Percentiles rank a stretch among this genome's conserved stretches.
These are phyloP conservation scores for Leptographium lundbergii DNA, from an alignment of 2,329 filamentous ascomycete genomes.

Conservation along the genomic window DNA sequence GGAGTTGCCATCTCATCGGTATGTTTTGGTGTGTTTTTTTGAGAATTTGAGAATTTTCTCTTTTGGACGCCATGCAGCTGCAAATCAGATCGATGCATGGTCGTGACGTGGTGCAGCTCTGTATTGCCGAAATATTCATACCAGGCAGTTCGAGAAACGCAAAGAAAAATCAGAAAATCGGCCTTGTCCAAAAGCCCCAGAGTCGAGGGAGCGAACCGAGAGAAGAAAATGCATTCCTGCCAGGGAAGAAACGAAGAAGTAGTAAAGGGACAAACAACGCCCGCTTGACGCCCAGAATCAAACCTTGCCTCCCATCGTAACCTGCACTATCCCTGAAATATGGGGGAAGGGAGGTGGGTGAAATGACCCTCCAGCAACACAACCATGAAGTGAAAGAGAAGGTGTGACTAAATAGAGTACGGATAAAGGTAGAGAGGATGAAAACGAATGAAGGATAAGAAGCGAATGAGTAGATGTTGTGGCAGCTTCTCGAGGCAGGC, in stretches of 20 bases:
- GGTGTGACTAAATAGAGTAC: conserved; percentile 2
- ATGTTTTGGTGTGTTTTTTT: too few species aligned
- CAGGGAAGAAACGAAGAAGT: background rate
- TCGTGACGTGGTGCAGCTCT: too few species aligned
- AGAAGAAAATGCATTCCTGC: background rate
- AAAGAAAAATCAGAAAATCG: too few species aligned
- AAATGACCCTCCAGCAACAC: conserved; percentile 1
- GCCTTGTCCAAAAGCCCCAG: too few species aligned
- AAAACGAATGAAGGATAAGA: background rate
- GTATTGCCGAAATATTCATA: too few species aligned
- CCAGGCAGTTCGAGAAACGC: too few species aligned
- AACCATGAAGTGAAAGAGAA: background rate
- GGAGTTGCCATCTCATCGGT: too few species aligned
- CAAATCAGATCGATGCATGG: too few species aligned
- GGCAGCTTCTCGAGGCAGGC: background rate
- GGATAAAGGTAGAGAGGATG: background rate
- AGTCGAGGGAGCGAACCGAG: background rate
- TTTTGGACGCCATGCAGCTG: too few species aligned
- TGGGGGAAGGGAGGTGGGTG: background rate
- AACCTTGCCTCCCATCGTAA: background rate
- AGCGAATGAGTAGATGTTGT: background rate
- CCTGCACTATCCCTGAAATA: background rate
- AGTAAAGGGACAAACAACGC: background rate
- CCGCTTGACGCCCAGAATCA: background rate
- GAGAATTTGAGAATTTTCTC: too few species aligned